phyloP scores from a whole-genome alignment of 768 basidiomycete species.

The Leucogyrophana mollusca region DNA sequence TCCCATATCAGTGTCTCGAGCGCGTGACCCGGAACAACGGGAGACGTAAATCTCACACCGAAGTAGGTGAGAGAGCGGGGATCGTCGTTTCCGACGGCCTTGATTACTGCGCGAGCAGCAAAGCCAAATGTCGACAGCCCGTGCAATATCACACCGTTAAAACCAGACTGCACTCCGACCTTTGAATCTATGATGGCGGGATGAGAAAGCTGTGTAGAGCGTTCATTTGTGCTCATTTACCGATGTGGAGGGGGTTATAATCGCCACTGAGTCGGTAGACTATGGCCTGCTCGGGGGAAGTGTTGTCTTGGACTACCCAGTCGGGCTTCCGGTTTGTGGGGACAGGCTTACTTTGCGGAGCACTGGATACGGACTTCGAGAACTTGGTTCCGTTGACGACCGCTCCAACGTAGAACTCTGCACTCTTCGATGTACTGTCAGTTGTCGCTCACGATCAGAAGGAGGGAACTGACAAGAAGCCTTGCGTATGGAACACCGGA shows the following conservation, averaged over 20 bases:
- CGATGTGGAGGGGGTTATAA: constrained; percentile 52
- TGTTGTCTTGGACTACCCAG: constrained; percentile 38
- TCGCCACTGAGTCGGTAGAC: constrained; percentile 51
- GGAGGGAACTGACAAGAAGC: constrained; percentile 44
- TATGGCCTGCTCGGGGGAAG: constrained; percentile 41
- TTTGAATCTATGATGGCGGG: constrained; percentile 48
- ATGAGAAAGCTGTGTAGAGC: neutral
- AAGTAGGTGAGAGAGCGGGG: constrained; percentile 60
- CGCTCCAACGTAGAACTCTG: constrained; percentile 16
- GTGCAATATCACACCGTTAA: constrained; percentile 79
- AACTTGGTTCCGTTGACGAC: constrained; percentile 25
- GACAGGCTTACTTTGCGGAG: constrained; percentile 33
- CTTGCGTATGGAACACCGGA: constrained; percentile 54
- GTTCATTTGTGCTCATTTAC: constrained; percentile 30
- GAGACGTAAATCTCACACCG: constrained; percentile 70
- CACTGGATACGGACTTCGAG: constrained; percentile 35
- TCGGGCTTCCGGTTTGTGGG: constrained; percentile 40
- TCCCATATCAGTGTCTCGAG: constrained; percentile 75
- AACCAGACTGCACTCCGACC: constrained; percentile 65
- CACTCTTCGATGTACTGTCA: constrained; percentile 14
- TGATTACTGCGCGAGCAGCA: constrained; percentile 66
- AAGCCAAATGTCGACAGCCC: constrained; percentile 77
- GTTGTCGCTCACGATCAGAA: neutral
- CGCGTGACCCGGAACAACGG: constrained; percentile 72
- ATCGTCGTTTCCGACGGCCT: constrained; percentile 54